These are phyloP conservation scores for Claviceps monticola DNA, from an alignment of 2,329 filamentous ascomycete genomes.

Conservation along the genomic window DNA sequence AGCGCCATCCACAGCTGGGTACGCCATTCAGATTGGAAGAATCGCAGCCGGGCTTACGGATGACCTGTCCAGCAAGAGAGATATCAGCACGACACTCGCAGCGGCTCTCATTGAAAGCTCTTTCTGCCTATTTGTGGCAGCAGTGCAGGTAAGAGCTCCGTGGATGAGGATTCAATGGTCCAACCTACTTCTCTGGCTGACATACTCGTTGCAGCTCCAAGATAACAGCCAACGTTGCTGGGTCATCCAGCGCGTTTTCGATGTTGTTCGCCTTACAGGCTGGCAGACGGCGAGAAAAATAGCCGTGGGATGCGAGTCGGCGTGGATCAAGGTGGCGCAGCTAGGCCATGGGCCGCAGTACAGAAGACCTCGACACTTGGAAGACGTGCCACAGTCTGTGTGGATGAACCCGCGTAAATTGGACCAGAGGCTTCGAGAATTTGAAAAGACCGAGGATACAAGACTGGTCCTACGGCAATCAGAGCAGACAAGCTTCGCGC, in stretches of 20 bases:
- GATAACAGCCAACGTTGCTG: conserved; percentile 61
- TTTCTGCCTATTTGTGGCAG: conserved; percentile 77
- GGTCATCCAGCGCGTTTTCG: conserved; percentile 59
- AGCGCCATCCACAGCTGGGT: conserved; percentile 54
- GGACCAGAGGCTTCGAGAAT: conserved; percentile 36
- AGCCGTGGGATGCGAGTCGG: conserved; percentile 68
- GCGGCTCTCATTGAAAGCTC: conserved; percentile 71
- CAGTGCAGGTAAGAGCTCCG: conserved; percentile 43
- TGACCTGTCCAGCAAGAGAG: conserved; percentile 34
- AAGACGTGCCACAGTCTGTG: conserved; percentile 23
- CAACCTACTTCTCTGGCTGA: background rate
- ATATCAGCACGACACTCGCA: conserved; percentile 64
- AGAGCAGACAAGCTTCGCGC: conserved; percentile 57
- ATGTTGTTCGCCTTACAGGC: conserved; percentile 68
- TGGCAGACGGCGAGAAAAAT: conserved; percentile 78
- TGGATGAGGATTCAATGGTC: background rate
- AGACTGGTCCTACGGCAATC: conserved; percentile 46
- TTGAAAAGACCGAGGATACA: conserved; percentile 26
- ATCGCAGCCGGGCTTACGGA: conserved; percentile 62
- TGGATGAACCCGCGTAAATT: conserved; percentile 38
- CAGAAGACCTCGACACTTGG: conserved; percentile 28
- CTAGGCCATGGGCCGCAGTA: conserved; percentile 69
- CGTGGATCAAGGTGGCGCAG: conserved; percentile 64
- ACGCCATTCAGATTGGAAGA: conserved; percentile 62
- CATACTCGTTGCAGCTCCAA: conserved; percentile 19